Evolutionary conservation across 768 basidiomycete genomes (phyloP).

Genomic region (Hygrocybe punicea): DNA sequence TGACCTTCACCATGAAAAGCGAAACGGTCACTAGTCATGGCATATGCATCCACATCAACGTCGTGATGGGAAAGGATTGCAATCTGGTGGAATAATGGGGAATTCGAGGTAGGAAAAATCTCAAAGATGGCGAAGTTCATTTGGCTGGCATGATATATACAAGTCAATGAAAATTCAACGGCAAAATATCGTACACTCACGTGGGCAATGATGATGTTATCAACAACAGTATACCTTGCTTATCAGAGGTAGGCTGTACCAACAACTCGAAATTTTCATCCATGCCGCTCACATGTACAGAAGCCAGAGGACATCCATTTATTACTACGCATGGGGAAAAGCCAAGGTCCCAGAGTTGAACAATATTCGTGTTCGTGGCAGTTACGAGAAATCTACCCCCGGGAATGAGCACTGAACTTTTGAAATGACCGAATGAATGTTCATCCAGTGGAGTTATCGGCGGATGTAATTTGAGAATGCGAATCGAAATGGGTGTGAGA

Average conservation of each 20-base stretch:
- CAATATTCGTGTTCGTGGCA: constrained; percentile 9
- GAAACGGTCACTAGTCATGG: constrained; percentile 4
- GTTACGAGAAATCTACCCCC: constrained; percentile 33
- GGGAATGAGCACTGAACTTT: constrained; percentile 23
- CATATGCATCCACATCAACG: constrained; percentile 3
- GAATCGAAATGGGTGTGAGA: constrained; percentile 10
- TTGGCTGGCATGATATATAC: not conserved
- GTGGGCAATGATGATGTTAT: constrained; percentile 1
- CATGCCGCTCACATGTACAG: not conserved
- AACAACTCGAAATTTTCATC: constrained; percentile 6
- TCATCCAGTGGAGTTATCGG: constrained; percentile 3
- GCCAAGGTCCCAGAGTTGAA: constrained; percentile 30
- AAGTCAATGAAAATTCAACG: not conserved
- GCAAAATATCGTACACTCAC: not conserved
- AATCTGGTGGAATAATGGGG: constrained; percentile 3
- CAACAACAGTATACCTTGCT: constrained; percentile 11
- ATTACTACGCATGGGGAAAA: constrained; percentile 13
- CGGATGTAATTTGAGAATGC: constrained; percentile 14
- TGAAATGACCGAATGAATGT: constrained; percentile 6
- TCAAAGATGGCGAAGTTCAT: not conserved
- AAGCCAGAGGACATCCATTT: constrained; percentile 14
- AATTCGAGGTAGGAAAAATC: constrained; percentile 3
- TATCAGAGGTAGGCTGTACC: constrained; percentile 9
- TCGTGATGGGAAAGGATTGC: not conserved
- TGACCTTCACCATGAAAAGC: constrained; percentile 4